Evolutionary conservation across 106 monocot species (phyloP).

Genomic region (Dactylorhiza incarnata): DNA sequence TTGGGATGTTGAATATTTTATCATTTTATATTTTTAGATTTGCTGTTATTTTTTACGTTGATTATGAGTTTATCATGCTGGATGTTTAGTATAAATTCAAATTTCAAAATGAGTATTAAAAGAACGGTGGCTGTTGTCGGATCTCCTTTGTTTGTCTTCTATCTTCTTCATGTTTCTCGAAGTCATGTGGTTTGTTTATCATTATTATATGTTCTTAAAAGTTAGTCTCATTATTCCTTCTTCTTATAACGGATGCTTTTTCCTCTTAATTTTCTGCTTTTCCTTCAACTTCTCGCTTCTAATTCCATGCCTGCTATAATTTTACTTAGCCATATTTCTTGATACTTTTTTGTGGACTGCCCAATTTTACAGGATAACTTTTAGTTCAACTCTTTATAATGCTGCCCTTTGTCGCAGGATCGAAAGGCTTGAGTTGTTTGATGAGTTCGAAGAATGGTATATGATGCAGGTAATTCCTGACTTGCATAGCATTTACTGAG

Average conservation of each 20-base stretch:
- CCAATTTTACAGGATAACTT: neutral
- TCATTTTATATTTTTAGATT: no score
- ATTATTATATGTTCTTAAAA: no score
- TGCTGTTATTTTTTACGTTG: no score
- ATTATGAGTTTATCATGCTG: no score
- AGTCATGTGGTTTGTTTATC: no score
- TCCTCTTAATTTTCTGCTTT: neutral
- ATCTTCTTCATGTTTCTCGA: no score
- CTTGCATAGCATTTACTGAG: neutral
- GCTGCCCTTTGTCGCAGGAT: conserved; percentile 41
- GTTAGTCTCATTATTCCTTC: no score
- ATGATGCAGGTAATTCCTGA: conserved; percentile 90
- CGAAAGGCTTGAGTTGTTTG: conserved; percentile 90
- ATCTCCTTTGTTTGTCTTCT: no score
- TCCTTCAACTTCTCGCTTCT: neutral
- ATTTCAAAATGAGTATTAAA: no score
- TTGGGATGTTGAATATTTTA: no score
- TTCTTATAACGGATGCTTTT: neutral
- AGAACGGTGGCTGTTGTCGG: no score
- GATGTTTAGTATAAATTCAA: no score
- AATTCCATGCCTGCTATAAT: neutral
- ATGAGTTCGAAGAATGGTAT: conserved; percentile 99
- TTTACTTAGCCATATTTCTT: neutral
- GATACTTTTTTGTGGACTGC: neutral
- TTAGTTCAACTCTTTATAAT: conserved; percentile 1